phyloP scores from a whole-genome alignment of 345 rosid genomes.

The Salix caprea region DNA sequence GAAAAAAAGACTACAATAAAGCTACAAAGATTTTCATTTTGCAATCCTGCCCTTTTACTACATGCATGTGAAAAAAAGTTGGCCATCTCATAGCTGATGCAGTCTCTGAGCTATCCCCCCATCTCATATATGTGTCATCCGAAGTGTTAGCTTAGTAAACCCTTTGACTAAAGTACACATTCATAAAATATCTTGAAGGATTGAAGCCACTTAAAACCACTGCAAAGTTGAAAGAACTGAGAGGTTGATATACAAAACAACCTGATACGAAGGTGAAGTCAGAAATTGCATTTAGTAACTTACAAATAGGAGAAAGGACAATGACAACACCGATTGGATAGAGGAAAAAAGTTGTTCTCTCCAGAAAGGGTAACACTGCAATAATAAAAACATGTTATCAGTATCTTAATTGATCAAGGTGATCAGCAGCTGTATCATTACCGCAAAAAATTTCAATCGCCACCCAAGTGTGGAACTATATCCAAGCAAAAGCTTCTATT shows the following conservation, averaged over 20 bases:
- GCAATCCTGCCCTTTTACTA: constrained; percentile 13
- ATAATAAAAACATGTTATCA: background rate
- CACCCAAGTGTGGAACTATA: background rate
- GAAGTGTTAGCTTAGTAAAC: constrained; percentile 21
- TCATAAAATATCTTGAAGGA: constrained; percentile 96
- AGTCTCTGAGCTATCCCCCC: constrained; percentile 12
- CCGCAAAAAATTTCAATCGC: background rate
- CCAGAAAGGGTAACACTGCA: constrained; percentile 94
- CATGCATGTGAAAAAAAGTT: constrained; percentile 12
- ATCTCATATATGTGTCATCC: constrained; percentile 6
- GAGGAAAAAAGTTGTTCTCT: constrained; percentile 91
- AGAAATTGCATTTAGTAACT: constrained; percentile 31
- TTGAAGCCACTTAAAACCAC: constrained; percentile 94
- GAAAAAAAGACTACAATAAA: constrained; percentile 16
- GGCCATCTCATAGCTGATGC: constrained; percentile 13
- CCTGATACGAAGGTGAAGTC: background rate
- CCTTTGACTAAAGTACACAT: constrained; percentile 76
- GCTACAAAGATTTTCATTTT: constrained; percentile 14
- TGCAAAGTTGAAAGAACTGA: constrained; percentile 31
- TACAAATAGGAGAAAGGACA: constrained; percentile 81
- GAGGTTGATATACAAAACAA: background rate
- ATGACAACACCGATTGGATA: constrained; percentile 83
- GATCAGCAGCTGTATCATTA: background rate
- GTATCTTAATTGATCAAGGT: background rate
- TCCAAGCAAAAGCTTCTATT: background rate